Conservation (phyloP, 352 stramenopile genomes). For the Phytophthora rubi region DNA sequence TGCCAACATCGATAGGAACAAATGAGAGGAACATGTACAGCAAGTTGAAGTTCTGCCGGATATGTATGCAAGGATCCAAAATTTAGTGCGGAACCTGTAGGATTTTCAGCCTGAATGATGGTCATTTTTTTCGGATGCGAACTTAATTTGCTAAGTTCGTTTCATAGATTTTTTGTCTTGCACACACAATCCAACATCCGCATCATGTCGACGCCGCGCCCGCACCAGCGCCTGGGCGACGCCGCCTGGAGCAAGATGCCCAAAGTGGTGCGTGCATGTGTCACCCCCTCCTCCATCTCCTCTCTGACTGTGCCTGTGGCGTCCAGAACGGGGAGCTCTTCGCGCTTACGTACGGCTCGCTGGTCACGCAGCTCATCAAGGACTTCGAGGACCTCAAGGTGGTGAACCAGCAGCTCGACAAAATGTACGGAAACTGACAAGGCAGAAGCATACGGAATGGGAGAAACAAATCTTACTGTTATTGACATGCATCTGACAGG, state of each 20-base stretch:
- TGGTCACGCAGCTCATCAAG: conserved; percentile 95
- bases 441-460: background rate
- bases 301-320: background rate
- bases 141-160: background rate
- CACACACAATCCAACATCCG: background rate
- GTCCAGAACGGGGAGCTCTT: conserved; percentile 96
- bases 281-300: background rate
- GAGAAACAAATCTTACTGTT: background rate
- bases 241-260: conserved; percentile 93
- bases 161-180: no score
- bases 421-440: conserved; percentile 68
- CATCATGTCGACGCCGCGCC: conserved; percentile 63
- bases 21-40: background rate
- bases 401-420: conserved; percentile 96
- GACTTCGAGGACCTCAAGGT: conserved; percentile 96
- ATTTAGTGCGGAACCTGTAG: background rate
- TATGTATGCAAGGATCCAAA: background rate
- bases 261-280: conserved; percentile 81
- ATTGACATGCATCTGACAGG: conserved; percentile 45
- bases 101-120: no score
- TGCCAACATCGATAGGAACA: background rate
- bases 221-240: conserved; percentile 76
- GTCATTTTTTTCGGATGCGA: no score
- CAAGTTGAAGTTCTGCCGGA: background rate
- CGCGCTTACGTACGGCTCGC: conserved; percentile 96